These are phyloP conservation scores for Tympanopsis confertula DNA, from an alignment of 2,329 filamentous ascomycete species.

Conservation along the genomic window DNA sequence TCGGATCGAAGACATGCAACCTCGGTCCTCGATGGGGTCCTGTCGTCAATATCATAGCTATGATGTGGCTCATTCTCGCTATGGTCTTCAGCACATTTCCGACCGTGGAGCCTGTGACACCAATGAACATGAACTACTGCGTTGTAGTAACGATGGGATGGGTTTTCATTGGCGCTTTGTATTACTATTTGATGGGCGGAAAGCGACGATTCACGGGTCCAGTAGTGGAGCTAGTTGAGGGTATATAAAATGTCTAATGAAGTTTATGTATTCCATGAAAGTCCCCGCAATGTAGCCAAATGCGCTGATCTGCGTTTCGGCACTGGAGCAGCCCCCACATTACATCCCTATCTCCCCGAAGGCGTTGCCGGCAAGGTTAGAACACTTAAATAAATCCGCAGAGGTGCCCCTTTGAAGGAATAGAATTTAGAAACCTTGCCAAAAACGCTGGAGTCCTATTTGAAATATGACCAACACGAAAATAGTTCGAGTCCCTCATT, in stretches of 20 bases:
- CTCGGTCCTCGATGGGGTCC: conserved; percentile 19
- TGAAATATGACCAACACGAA: conserved; percentile 16
- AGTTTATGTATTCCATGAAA: conserved; percentile 1
- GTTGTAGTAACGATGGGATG: conserved; percentile 27
- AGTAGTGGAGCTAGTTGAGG: conserved; percentile 1
- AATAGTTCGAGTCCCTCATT: conserved; percentile 30
- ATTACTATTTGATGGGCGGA: conserved; percentile 17
- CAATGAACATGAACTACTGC: conserved; percentile 33
- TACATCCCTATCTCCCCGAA: no score
- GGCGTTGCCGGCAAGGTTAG: no score
- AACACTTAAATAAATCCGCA: no score
- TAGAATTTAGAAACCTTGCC: no score
- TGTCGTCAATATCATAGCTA: conserved; percentile 23
- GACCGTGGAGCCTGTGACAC: conserved; percentile 21
- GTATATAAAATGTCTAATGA: neutral
- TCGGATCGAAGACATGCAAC: conserved; percentile 11
- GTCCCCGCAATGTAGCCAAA: no score
- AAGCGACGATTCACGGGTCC: conserved; percentile 13
- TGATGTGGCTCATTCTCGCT: conserved; percentile 28
- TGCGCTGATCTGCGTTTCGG: no score
- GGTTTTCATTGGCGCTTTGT: conserved; percentile 18
- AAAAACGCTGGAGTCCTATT: no score
- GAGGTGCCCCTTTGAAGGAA: no score
- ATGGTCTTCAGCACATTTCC: conserved; percentile 34
- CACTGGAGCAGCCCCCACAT: no score